These are phyloP conservation scores for Hyparrhenia diplandra DNA, from an alignment of 176 grass and related monocot species.

Conservation along the genomic window DNA sequence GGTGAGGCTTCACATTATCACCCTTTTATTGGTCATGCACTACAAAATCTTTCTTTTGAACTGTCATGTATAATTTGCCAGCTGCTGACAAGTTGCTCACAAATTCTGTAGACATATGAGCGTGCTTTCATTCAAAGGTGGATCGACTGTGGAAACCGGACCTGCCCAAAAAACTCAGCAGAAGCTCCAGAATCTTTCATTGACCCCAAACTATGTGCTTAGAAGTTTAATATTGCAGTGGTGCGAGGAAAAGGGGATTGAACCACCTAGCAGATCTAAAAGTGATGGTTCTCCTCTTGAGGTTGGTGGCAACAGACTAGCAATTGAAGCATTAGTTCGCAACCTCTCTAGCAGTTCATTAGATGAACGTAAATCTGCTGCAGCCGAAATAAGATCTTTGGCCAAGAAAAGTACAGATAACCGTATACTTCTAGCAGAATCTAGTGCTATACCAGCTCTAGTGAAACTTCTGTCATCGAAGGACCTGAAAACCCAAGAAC, in stretches of 20 bases:
- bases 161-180: slow-evolving; percentile 93
- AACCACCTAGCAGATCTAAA: slow-evolving; percentile 65
- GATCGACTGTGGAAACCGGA: slow-evolving; percentile 86
- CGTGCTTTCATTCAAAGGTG: slow-evolving; percentile 89
- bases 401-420: slow-evolving; percentile 94
- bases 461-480: slow-evolving; percentile 71
- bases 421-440: slow-evolving; percentile 79
- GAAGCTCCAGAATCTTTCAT: slow-evolving; percentile 79
- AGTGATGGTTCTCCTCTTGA: slow-evolving; percentile 67
- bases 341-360: slow-evolving; percentile 66
- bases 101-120: slow-evolving; percentile 74
- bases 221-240: slow-evolving; percentile 90
- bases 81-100: slow-evolving; percentile 20
- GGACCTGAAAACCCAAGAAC: slow-evolving; percentile 90
- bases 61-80: slow-evolving; percentile 20
- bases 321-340: slow-evolving; percentile 63
- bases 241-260: slow-evolving; percentile 79
- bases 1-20: slow-evolving; percentile 40
- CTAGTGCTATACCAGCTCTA: slow-evolving; percentile 74
- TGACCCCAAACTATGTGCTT: slow-evolving; percentile 90
- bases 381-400: slow-evolving; percentile 82
- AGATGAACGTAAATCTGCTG: slow-evolving; percentile 75
- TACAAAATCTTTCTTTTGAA: background rate
- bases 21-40: background rate
- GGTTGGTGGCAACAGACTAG: slow-evolving; percentile 55